phyloP scores from a whole-genome alignment of 2,329 filamentous ascomycete genomes.

The Sporothrix globosa region DNA sequence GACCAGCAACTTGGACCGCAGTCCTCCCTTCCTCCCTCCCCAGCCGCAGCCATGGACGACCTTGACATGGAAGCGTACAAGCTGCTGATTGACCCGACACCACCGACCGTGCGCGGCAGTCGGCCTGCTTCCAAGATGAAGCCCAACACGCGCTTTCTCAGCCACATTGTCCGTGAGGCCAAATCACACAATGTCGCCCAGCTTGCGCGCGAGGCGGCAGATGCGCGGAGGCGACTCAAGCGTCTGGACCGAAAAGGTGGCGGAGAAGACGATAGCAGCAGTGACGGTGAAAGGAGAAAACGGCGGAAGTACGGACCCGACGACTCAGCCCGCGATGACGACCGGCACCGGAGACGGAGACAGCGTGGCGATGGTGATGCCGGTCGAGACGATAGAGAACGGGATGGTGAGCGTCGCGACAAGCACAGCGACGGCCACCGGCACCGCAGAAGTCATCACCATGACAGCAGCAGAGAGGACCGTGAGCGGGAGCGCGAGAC shows the following conservation, averaged over 20 bases:
- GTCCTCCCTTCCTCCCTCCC: neutral
- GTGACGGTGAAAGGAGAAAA: neutral
- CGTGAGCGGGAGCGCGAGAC: neutral
- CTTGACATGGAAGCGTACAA: slow-evolving; percentile 31
- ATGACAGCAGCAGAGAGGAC: slow-evolving; percentile 9
- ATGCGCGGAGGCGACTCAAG: slow-evolving; percentile 71
- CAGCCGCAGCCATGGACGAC: slow-evolving; percentile 30
- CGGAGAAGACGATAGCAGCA: neutral
- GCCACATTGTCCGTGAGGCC: slow-evolving; percentile 84
- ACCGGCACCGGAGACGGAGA: slow-evolving; percentile 13
- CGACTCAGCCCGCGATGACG: neutral
- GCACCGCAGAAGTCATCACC: neutral
- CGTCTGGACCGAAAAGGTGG: slow-evolving; percentile 48
- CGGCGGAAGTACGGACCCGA: neutral
- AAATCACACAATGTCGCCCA: slow-evolving; percentile 87
- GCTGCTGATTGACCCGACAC: slow-evolving; percentile 31
- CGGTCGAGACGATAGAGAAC: neutral
- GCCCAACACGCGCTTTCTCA: slow-evolving; percentile 88
- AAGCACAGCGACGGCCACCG: neutral
- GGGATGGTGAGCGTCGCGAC: neutral
- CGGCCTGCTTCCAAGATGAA: slow-evolving; percentile 73
- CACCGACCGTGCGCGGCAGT: slow-evolving; percentile 30
- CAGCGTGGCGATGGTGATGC: neutral
- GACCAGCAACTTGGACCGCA: neutral
- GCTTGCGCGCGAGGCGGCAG: slow-evolving; percentile 79